phyloP scores from a whole-genome alignment of 306 rosid species.

The Acacia crassicarpa region DNA sequence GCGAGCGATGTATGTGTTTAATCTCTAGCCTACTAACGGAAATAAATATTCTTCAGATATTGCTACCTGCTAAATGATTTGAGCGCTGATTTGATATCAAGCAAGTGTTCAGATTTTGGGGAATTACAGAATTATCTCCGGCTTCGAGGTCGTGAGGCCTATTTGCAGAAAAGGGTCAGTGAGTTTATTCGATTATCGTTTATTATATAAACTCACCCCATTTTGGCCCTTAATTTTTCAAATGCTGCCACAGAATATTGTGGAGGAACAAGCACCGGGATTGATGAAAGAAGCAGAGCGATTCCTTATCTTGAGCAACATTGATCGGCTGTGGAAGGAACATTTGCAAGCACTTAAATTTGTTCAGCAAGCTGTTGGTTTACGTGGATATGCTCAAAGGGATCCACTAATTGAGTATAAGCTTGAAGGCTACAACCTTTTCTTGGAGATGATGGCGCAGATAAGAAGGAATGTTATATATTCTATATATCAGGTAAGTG shows the following conservation, averaged over 20 bases:
- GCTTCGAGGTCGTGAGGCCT: slow-evolving; percentile 81
- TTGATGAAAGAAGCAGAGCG: slow-evolving; percentile 97
- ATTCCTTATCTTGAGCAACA: slow-evolving; percentile 84
- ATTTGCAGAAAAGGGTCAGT: slow-evolving; percentile 81
- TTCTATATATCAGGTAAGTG: slow-evolving; percentile 89
- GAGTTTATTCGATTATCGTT: background rate
- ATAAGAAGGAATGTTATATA: slow-evolving; percentile 93
- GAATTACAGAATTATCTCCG: slow-evolving; percentile 71
- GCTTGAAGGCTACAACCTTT: slow-evolving; percentile 96
- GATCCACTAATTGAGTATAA: slow-evolving; percentile 98
- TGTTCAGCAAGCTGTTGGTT: slow-evolving; percentile 94
- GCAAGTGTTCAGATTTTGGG: slow-evolving; percentile 61
- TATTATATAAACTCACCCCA: background rate
- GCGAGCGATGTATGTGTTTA: slow-evolving; percentile 14
- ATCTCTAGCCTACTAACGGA: slow-evolving; percentile 20
- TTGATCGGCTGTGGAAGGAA: slow-evolving; percentile 94
- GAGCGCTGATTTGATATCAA: slow-evolving; percentile 74
- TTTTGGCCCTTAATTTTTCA: background rate
- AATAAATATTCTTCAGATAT: slow-evolving; percentile 57
- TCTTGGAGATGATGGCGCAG: slow-evolving; percentile 99
- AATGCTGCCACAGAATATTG: slow-evolving; percentile 51
- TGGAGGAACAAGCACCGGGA: slow-evolving; percentile 80
- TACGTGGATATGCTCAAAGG: slow-evolving; percentile 93
- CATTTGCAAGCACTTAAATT: slow-evolving; percentile 92
- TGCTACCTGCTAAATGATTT: slow-evolving; percentile 89